A percentile compares a stretch with the other conserved stretches of the same genome.
Evolutionary conservation across 2,329 filamentous ascomycete species (phyloP).

Genomic region (Esteya vermicola): DNA sequence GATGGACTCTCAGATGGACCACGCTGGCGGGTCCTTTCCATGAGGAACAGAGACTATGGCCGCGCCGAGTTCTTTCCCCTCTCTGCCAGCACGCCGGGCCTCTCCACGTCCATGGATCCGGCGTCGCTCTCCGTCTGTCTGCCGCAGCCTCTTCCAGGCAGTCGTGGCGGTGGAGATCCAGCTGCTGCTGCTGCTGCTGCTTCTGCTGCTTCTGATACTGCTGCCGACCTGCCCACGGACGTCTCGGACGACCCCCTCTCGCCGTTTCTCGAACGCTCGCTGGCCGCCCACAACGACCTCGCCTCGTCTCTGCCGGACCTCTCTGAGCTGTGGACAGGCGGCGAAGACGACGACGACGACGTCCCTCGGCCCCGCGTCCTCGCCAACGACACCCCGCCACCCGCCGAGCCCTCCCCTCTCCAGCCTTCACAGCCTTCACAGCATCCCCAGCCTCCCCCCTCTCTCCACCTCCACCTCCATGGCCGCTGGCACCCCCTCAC

Average conservation of each 20-base stretch:
- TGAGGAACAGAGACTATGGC: background rate
- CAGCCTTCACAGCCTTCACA: slow-evolving; percentile 6
- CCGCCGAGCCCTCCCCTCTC: background rate
- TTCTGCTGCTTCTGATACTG: no score
- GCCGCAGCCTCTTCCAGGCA: no score
- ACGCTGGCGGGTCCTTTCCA: background rate
- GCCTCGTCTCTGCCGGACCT: slow-evolving; percentile 42
- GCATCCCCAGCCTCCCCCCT: slow-evolving; percentile 7
- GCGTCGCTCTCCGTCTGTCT: no score
- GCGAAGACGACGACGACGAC: background rate
- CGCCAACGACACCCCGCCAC: no score
- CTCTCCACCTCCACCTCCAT: no score
- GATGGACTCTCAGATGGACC: background rate
- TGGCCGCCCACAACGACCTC: slow-evolving; percentile 53
- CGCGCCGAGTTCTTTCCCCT: background rate
- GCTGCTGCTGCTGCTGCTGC: no score
- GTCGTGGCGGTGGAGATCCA: slow-evolving; percentile 36
- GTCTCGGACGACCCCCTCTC: slow-evolving; percentile 28
- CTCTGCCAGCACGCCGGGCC: background rate
- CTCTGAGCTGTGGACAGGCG: slow-evolving; percentile 11
- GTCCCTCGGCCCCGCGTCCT: no score
- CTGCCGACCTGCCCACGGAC: no score
- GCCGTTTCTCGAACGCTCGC: slow-evolving; percentile 66
- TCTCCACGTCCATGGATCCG: background rate
- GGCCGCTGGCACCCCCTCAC: slow-evolving; percentile 30